Evolutionary conservation across 306 rosid species (phyloP).

Genomic region (Fragaria nilgerrensis): DNA sequence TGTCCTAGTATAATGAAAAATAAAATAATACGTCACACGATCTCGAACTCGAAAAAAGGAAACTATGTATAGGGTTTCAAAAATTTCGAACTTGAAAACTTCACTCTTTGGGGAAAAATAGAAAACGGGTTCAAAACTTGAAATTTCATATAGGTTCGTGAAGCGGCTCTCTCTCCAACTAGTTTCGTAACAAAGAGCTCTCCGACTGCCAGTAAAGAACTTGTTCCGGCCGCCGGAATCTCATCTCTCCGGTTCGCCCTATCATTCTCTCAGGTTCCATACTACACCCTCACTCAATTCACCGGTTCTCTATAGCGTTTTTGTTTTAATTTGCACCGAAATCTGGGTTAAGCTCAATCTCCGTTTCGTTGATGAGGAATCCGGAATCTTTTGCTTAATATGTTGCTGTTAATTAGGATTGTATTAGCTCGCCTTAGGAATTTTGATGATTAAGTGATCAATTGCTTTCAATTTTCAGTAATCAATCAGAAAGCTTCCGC

Average conservation of each 20-base stretch:
- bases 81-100: too few species aligned
- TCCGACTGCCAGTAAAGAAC: neutral
- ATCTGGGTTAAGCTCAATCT: too few species aligned
- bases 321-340: neutral
- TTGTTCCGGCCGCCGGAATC: constrained; percentile 1
- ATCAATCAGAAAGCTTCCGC: neutral
- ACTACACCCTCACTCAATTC: neutral
- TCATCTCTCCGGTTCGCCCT: neutral
- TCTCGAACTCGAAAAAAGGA: too few species aligned
- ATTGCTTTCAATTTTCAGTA: too few species aligned
- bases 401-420: neutral
- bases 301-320: neutral
- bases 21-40: too few species aligned
- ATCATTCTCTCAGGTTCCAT: neutral
- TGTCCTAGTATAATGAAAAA: too few species aligned
- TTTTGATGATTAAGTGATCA: neutral
- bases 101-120: too few species aligned
- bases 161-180: neutral
- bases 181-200: neutral
- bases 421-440: neutral
- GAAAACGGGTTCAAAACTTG: too few species aligned
- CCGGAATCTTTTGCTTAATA: neutral
- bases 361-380: too few species aligned
- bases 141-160: neutral
- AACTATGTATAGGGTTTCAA: too few species aligned